Base-by-base conservation (phyloP, 257 asterid species). In the Jacaranda mimosifolia region DNA sequence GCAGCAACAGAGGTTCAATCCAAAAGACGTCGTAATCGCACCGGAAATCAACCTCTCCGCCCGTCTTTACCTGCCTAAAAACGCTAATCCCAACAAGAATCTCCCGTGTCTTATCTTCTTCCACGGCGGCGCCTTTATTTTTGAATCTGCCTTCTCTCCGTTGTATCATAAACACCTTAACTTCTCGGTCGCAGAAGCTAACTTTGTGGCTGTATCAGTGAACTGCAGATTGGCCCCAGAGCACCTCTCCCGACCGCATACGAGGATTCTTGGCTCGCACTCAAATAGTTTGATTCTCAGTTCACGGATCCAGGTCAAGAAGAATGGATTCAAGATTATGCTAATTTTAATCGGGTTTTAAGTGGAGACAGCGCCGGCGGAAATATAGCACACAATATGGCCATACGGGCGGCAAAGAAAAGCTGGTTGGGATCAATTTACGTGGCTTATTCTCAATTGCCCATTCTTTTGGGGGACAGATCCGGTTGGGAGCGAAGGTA, bases 301-400 rank as follows among this genome's bases (percentile, higher is more conserved):
- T 58, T 75, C 40, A 36, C 4, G 32, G 32, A 26, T 26, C 32
- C 32, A 2, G 32, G 32, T 26, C 32, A 26, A 3, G 76, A 73
- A 5, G 49, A 68, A 3, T 89, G 94, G 94, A 67, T 89, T 4
- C 75, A 63, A 0, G 65, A 81, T 0, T 35, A 73, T 19, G 92
- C 80, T 0, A 89, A 89, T 59, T 17, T 84, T 11, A 10, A 19
- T 7, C 80, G 86, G 0, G 81, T 87, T n/a, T n/a, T 86, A 5
- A 80, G 80, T 0, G 94, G 92, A 4, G 92, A 87, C 15, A 82
- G 89, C 9, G 78, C 86, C 0, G 94, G 92, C 0, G 88, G 82
- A 1, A 89, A 79, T 72, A 79, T 86, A 14, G 83, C 88, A 0
- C 90, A 86, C 68, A 71, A 83, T 35, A 12, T 84, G 77, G 91